These are phyloP conservation scores for Bipolaris zeicola DNA, from an alignment of 2,329 filamentous ascomycete genomes.

Conservation along the genomic window DNA sequence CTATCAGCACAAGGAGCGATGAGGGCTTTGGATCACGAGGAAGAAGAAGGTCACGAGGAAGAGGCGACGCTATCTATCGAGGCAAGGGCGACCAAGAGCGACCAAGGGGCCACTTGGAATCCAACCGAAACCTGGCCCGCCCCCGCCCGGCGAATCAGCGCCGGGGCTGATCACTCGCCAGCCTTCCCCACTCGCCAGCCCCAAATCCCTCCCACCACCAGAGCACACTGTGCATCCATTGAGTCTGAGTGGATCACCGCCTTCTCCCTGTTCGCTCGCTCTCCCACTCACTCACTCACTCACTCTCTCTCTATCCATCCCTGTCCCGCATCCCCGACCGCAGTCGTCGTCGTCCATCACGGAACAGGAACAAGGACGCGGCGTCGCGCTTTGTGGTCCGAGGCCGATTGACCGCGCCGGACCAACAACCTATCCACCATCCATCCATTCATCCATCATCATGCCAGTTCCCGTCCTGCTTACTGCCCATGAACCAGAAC, in stretches of 20 bases:
- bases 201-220: slow-evolving; percentile 2
- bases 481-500: not conserved
- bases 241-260: not conserved
- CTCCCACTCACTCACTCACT: too few relatives aligned
- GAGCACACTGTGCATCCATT: not conserved
- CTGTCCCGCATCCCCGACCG: too few relatives aligned
- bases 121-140: slow-evolving; percentile 7
- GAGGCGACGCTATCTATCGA: slow-evolving; percentile 11
- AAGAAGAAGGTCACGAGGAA: slow-evolving; percentile 15
- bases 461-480: not conserved
- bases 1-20: slow-evolving; percentile 5
- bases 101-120: not conserved
- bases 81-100: not conserved
- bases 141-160: slow-evolving; percentile 16
- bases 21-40: slow-evolving; percentile 16
- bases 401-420: too few relatives aligned
- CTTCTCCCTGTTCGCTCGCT: too few relatives aligned
- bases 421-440: too few relatives aligned
- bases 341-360: too few relatives aligned
- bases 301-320: too few relatives aligned
- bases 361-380: too few relatives aligned
- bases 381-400: too few relatives aligned
- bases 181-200: slow-evolving; percentile 13
- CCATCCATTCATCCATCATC: too few relatives aligned
- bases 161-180: slow-evolving; percentile 10